Conservation (phyloP, 1,284 basidiomycete species). For the Naganishia liquefaciens region DNA sequence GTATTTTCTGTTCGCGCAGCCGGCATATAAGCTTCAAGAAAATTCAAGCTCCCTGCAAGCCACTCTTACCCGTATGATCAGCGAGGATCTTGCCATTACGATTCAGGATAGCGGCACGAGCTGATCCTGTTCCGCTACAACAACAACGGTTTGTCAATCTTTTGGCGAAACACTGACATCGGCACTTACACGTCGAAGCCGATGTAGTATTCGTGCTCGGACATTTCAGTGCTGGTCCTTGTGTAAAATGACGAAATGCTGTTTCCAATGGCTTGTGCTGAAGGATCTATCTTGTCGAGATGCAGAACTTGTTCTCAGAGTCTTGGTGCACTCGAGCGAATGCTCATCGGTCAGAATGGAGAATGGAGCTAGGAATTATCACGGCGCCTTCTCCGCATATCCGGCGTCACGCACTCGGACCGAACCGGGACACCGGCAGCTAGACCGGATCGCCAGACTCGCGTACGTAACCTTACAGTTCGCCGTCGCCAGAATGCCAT, state of each 20-base stretch:
- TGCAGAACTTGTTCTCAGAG: no score
- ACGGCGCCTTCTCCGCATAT: no score
- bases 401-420: no score
- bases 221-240: neutral
- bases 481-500: no score
- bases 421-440: no score
- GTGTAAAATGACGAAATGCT: no score
- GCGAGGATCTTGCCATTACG: constrained; percentile 74
- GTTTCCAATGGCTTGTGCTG: no score
- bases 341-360: no score
- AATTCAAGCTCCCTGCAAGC: neutral
- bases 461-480: no score
- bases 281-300: no score
- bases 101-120: constrained; percentile 79
- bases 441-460: no score
- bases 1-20: constrained; percentile 65
- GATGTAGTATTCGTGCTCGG: constrained; percentile 55
- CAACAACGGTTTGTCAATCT: neutral
- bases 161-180: neutral
- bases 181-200: constrained; percentile 62
- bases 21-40: neutral
- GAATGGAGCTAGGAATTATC: no score
- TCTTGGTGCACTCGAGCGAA: neutral
- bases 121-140: constrained; percentile 83
- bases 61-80: constrained; percentile 45